phyloP scores from a whole-genome alignment of 176 grass and related monocot genomes.

The Bromus sterilis region DNA sequence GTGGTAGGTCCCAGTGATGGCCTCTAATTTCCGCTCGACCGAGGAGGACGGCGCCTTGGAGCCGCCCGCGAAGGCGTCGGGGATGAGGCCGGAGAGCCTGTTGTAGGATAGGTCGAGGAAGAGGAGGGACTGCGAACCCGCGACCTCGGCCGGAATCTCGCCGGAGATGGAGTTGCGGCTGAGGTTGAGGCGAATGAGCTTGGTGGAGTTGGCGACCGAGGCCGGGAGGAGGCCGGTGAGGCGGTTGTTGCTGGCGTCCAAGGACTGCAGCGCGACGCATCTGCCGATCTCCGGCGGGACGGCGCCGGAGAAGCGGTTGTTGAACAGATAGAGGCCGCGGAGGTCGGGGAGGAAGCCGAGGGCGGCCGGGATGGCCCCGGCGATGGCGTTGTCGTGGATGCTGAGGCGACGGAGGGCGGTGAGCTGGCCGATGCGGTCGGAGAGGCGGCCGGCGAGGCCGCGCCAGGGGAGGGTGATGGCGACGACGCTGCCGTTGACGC shows the following conservation, averaged over 20 bases:
- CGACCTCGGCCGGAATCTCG: conserved; percentile 1
- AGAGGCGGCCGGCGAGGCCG: conserved; percentile 37
- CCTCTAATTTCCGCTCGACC: background rate
- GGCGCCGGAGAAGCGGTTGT: conserved; percentile 56
- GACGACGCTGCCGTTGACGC: conserved; percentile 55
- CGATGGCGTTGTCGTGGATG: conserved; percentile 57
- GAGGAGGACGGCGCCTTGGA: background rate
- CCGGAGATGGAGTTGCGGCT: conserved; percentile 45
- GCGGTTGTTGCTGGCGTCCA: conserved; percentile 48
- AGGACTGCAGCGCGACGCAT: conserved; percentile 36
- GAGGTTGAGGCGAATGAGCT: conserved; percentile 51
- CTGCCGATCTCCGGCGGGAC: conserved; percentile 41
- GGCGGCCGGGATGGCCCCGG: conserved; percentile 28
- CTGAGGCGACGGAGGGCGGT: conserved; percentile 39
- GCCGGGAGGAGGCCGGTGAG: conserved; percentile 31
- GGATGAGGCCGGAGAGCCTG: conserved; percentile 40
- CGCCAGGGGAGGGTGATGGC: conserved; percentile 62
- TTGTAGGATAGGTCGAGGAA: conserved; percentile 42
- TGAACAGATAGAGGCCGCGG: conserved; percentile 62
- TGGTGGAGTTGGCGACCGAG: conserved; percentile 42
- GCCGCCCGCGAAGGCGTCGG: conserved; percentile 17
- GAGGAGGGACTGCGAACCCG: conserved; percentile 16
- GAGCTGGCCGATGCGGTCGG: conserved; percentile 55
- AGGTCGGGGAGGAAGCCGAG: conserved; percentile 39
- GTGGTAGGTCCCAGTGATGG: conserved; percentile 32